Evolutionary conservation across 108 stramenopile species (phyloP).

Genomic region (Ochromonas danica): DNA sequence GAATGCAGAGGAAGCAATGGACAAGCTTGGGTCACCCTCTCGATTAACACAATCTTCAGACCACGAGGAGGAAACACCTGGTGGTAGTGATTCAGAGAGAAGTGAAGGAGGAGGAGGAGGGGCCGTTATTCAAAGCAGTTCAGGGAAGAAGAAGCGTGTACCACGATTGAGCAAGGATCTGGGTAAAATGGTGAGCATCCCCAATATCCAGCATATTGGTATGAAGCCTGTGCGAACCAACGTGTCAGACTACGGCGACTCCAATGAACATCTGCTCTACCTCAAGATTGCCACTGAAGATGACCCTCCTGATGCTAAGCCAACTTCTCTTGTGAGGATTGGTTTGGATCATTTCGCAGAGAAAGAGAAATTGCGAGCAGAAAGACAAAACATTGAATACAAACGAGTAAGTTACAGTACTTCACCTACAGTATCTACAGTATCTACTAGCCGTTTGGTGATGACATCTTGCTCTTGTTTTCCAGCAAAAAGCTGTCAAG

Average conservation of each 20-base stretch:
- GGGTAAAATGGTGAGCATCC: neutral
- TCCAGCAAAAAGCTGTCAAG: neutral
- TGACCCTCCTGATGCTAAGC: neutral
- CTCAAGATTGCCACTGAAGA: neutral
- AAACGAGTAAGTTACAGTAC: neutral
- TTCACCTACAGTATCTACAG: too few species aligned
- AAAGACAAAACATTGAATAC: constrained; percentile 11
- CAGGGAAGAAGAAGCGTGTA: too few species aligned
- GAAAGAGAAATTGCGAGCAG: neutral
- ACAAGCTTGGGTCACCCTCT: too few species aligned
- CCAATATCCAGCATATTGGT: neutral
- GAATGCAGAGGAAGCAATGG: too few species aligned
- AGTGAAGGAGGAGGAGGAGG: too few species aligned
- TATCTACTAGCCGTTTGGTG: too few species aligned
- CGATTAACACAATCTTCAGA: too few species aligned
- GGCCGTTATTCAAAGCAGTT: too few species aligned
- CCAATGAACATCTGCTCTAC: neutral
- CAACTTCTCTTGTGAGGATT: neutral
- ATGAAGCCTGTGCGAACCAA: neutral
- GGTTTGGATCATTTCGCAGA: neutral
- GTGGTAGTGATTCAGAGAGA: too few species aligned
- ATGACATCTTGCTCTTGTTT: too few species aligned
- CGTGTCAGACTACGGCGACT: neutral
- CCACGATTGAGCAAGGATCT: neutral
- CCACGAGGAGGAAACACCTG: too few species aligned